These are phyloP conservation scores for Laguncularia racemosa DNA, from an alignment of 345 rosid genomes.

Conservation along the genomic window DNA sequence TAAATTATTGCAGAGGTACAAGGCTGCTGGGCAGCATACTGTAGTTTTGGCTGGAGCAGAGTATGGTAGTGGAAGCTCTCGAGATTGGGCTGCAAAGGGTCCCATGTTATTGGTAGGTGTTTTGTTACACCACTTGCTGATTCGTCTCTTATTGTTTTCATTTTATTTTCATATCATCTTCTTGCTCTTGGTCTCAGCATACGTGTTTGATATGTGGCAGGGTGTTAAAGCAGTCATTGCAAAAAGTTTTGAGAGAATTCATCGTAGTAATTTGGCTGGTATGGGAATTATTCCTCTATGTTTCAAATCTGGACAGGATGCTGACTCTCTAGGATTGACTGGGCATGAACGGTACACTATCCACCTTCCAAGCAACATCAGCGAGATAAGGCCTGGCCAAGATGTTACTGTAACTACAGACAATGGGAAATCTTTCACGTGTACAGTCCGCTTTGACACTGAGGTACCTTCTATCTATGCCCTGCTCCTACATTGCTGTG, in stretches of 20 bases:
- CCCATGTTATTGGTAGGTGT: slow-evolving; percentile 83
- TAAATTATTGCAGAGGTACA: slow-evolving; percentile 61
- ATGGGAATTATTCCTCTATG: slow-evolving; percentile 81
- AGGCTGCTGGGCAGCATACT: slow-evolving; percentile 63
- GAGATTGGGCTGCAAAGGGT: slow-evolving; percentile 99
- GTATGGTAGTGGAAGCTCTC: slow-evolving; percentile 98
- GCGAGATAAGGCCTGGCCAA: slow-evolving; percentile 72
- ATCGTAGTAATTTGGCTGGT: slow-evolving; percentile 78
- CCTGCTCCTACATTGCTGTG: neutral
- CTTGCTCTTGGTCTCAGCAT: too few relatives aligned
- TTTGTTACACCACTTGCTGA: too few relatives aligned
- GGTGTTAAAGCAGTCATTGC: slow-evolving; percentile 82
- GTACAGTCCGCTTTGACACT: slow-evolving; percentile 60
- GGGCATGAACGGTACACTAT: slow-evolving; percentile 67
- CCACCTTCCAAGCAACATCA: slow-evolving; percentile 48
- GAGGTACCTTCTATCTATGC: slow-evolving; percentile 38
- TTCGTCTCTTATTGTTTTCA: too few relatives aligned
- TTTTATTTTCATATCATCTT: too few relatives aligned
- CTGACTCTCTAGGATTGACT: slow-evolving; percentile 57
- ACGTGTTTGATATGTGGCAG: slow-evolving; percentile 16
- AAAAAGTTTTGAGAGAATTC: slow-evolving; percentile 82
- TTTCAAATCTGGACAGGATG: slow-evolving; percentile 74
- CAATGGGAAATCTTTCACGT: slow-evolving; percentile 60
- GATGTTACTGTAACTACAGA: slow-evolving; percentile 67
- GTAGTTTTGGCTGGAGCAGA: slow-evolving; percentile 94